Percentiles rank a stretch among this genome's conserved stretches.
These are phyloP conservation scores for Euphorbia pulcherrima DNA, from an alignment of 345 rosid species.

Conservation along the genomic window DNA sequence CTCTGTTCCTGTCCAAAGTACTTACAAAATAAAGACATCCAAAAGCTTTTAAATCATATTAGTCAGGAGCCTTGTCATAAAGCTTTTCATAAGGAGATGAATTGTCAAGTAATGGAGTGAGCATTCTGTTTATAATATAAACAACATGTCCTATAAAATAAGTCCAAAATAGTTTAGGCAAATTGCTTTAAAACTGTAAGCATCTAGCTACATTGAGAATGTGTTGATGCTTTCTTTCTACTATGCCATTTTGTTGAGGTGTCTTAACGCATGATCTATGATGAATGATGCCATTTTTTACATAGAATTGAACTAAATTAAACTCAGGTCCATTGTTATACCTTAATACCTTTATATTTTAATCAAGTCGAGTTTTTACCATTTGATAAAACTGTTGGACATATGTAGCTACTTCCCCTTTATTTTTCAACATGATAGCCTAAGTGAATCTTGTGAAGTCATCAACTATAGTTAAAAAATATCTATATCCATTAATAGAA, in stretches of 20 bases:
- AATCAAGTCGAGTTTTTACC: background rate
- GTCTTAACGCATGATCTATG: background rate
- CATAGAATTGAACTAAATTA: background rate
- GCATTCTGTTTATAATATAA: background rate
- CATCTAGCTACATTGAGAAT: background rate
- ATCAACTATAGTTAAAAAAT: too few species aligned
- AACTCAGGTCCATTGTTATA: background rate
- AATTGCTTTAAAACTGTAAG: background rate
- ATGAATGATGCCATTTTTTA: background rate
- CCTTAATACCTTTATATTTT: background rate
- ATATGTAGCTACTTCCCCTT: too few species aligned
- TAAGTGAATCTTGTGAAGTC: too few species aligned
- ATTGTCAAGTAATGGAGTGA: background rate
- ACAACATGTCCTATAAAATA: background rate
- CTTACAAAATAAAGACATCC: background rate
- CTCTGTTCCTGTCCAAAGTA: background rate
- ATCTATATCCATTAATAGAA: too few species aligned
- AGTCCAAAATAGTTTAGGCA: background rate
- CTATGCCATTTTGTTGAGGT: too few species aligned
- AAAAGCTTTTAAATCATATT: background rate
- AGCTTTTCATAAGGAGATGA: background rate
- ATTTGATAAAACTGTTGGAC: too few species aligned
- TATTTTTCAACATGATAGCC: too few species aligned
- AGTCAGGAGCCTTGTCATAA: background rate
- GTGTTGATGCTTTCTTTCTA: background rate